phyloP scores from a whole-genome alignment of 116 monocot species.

The Cymodocea nodosa region DNA sequence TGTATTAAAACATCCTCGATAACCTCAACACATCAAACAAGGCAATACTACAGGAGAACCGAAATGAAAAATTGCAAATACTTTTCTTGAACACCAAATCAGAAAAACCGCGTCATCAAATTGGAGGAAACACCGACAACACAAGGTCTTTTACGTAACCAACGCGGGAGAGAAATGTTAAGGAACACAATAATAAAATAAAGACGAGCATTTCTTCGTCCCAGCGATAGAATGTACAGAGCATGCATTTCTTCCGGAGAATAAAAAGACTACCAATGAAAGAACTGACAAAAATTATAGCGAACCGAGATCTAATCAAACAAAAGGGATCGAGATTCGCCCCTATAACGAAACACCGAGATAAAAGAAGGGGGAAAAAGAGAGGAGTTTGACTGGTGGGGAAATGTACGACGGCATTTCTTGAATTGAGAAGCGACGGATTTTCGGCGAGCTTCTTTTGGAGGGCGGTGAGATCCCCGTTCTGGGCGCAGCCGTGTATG shows the following conservation, averaged over 20 bases:
- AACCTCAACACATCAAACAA: too few relatives aligned
- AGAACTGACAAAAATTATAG: neutral
- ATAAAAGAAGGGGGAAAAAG: neutral
- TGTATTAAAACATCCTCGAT: too few relatives aligned
- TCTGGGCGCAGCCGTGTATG: constrained; percentile 57
- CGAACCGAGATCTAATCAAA: neutral
- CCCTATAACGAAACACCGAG: neutral
- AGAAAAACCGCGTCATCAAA: too few relatives aligned
- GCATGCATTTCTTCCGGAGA: neutral
- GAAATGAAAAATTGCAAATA: too few relatives aligned
- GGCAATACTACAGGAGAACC: neutral
- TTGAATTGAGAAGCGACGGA: constrained; percentile 62
- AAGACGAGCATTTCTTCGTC: too few relatives aligned
- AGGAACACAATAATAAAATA: too few relatives aligned
- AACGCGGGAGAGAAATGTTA: too few relatives aligned
- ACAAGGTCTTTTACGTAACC: too few relatives aligned
- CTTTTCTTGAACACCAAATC: too few relatives aligned
- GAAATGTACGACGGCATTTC: constrained; percentile 41
- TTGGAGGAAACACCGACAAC: too few relatives aligned
- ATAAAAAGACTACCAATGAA: neutral
- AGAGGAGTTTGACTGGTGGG: neutral
- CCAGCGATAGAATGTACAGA: neutral
- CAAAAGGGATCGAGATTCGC: neutral
- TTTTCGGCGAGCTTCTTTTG: constrained; percentile 55
- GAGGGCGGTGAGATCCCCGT: constrained; percentile 57